Evolutionary conservation across 2,329 filamentous ascomycete species (phyloP).

Genomic region (Cordyceps fumosorosea): DNA sequence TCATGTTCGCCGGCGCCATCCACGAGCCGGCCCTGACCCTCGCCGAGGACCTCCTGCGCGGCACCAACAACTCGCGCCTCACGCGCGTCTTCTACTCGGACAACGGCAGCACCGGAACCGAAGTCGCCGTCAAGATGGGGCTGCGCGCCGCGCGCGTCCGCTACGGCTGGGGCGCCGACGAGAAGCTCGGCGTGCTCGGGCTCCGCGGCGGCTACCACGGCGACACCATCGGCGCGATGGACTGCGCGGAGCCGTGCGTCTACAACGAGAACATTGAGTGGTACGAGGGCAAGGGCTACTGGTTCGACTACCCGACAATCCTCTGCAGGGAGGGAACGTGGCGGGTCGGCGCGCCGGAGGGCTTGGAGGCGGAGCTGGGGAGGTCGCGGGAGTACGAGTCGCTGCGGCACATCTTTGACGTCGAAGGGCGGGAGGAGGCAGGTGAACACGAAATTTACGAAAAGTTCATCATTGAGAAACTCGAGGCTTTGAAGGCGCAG

Average conservation of each 20-base stretch:
- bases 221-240: constrained; percentile 85
- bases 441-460: constrained; percentile 48
- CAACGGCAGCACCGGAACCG: constrained; percentile 75
- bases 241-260: constrained; percentile 68
- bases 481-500: constrained; percentile 46
- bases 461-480: constrained; percentile 47
- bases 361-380: constrained; percentile 40
- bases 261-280: constrained; percentile 82
- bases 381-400: constrained; percentile 36
- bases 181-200: constrained; percentile 62
- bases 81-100: constrained; percentile 74
- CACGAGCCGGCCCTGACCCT: constrained; percentile 70
- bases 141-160: constrained; percentile 60
- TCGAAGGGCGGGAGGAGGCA: constrained; percentile 40
- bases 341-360: constrained; percentile 51
- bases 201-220: constrained; percentile 79
- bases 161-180: constrained; percentile 56
- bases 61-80: constrained; percentile 57
- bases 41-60: constrained; percentile 55
- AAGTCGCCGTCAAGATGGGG: constrained; percentile 82
- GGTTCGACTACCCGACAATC: constrained; percentile 74
- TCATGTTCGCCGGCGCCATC: constrained; percentile 79
- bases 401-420: constrained; percentile 54
- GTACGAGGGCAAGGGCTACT: constrained; percentile 72
- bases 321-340: constrained; percentile 61